A percentile compares a stretch with the other conserved stretches of the same genome.
phyloP scores from a whole-genome alignment of 140 eudicot species.

The Cichorium intybus region DNA sequence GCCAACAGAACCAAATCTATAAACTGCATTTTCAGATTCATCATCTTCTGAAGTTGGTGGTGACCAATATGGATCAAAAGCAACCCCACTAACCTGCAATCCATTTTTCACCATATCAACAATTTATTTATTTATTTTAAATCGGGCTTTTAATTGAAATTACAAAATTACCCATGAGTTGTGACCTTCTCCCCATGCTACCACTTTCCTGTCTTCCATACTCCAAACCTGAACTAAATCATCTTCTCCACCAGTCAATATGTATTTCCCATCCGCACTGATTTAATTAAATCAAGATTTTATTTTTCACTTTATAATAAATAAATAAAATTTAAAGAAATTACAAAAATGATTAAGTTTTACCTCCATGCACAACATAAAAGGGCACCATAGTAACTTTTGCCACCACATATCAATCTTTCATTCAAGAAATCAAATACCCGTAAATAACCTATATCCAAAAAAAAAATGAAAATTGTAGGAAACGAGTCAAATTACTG shows the following conservation, averaged over 20 bases:
- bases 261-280: conserved; percentile 86
- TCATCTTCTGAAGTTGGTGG: conserved; percentile 71
- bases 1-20: conserved; percentile 90
- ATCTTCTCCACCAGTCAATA: conserved; percentile 88
- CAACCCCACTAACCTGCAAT: conserved; percentile 87
- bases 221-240: conserved; percentile 97
- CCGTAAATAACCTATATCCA: conserved; percentile 63
- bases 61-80: conserved; percentile 82
- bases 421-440: conserved; percentile 79
- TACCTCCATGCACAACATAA: conserved; percentile 96
- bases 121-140: neutral
- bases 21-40: conserved; percentile 58
- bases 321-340: conserved; percentile 12
- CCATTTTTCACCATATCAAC: conserved; percentile 1
- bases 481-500: conserved; percentile 2
- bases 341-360: conserved; percentile 14
- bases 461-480: conserved; percentile 11
- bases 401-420: conserved; percentile 87
- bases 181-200: conserved; percentile 98
- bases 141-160: neutral
- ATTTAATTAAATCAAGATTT: neutral
- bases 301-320: neutral
- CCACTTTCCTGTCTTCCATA: conserved; percentile 84
- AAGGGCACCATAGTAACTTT: conserved; percentile 90
- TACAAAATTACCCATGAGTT: conserved; percentile 73